Evolutionary conservation across 2,329 filamentous ascomycete genomes (phyloP).

Genomic region (Hypoxylon sp.): DNA sequence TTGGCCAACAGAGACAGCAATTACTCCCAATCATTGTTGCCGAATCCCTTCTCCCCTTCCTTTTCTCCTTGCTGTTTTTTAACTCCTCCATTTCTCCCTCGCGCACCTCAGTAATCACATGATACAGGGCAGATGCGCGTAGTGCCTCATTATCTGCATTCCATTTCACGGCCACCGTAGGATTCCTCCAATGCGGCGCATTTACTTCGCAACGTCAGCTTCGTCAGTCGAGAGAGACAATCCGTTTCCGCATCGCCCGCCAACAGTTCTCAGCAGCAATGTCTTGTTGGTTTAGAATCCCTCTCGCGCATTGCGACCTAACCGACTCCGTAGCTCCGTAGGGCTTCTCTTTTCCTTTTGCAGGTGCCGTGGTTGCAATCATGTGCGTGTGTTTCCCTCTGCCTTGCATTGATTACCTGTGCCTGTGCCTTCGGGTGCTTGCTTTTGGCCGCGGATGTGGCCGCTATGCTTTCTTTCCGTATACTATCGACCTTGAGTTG

Average conservation of each 20-base stretch:
- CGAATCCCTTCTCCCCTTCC: not conserved
- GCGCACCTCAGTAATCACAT: slow-evolving; percentile 31
- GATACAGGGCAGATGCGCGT: slow-evolving; percentile 33
- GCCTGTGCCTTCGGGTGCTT: slow-evolving; percentile 39
- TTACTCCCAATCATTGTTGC: slow-evolving; percentile 1
- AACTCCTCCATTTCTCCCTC: not conserved
- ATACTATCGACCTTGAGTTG: slow-evolving; percentile 24
- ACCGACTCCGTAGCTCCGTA: slow-evolving; percentile 15
- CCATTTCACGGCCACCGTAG: slow-evolving; percentile 15
- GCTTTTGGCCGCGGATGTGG: slow-evolving; percentile 40
- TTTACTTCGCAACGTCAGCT: slow-evolving; percentile 26
- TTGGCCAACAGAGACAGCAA: slow-evolving; percentile 4
- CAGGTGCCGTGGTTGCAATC: too few species aligned
- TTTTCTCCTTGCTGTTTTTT: not conserved
- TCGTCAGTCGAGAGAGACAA: slow-evolving; percentile 6
- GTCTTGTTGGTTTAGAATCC: slow-evolving; percentile 26
- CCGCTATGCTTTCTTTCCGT: slow-evolving; percentile 40
- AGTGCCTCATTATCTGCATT: slow-evolving; percentile 25
- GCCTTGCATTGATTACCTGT: slow-evolving; percentile 34
- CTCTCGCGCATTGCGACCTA: slow-evolving; percentile 27
- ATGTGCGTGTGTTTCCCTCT: too few species aligned
- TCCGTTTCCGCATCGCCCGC: slow-evolving; percentile 18
- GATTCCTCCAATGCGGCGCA: slow-evolving; percentile 34
- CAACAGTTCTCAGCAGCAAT: slow-evolving; percentile 13
- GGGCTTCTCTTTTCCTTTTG: too few species aligned